Base-by-base conservation (phyloP, 805 yeast genomes). In the Ogataea naganishii region DNA sequence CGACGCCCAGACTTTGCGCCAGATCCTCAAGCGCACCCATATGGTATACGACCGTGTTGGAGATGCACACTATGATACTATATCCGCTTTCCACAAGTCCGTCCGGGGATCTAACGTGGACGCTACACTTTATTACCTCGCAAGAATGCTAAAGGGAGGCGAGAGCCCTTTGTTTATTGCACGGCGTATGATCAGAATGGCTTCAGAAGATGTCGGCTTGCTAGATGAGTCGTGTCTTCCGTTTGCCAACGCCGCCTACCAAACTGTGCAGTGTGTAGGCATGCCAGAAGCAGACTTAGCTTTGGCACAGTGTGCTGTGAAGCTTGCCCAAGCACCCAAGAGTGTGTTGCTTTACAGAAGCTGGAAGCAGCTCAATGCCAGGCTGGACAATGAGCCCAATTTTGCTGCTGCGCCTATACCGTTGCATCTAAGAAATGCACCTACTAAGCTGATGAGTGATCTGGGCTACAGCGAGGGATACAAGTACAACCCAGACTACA, bases 81-180 rank as follows among this genome's bases (percentile, higher is more conserved):
- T 92, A 6, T 82, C 95, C 10, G 98, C 98, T 1, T 81, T 92
- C 41, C 99, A 92, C 58, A 92, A 92, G 47, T 72, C 95, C 0
- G 72, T 92, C 0, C 65, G 99, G 34, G 99, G 99, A 0, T 70
- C 83, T 0, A 79, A 89, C 44, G 79, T 88, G 0, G 84, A 92
- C 58, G 97, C 96, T 0, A 78, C 97, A 0, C 57, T 92, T 36
- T 88, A 77, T 51, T 92, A 92, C 47, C 57, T 92, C 14, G 89
- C 78, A 0, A 66, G 86, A 27, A 92, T 92, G 98, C 62, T 92
- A 2, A 69, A 73, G 39, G 94, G 95, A 3, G 98, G 98, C 0
- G 98, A 94, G 50, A 94, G 83, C 46, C 96, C 96, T 0, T 55
- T 85, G 15, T 92, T 80, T 44, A 75, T 92, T 9, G 86, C 92